Base-by-base conservation (phyloP, 2,329 filamentous ascomycete species). In the Oidium heveae region DNA sequence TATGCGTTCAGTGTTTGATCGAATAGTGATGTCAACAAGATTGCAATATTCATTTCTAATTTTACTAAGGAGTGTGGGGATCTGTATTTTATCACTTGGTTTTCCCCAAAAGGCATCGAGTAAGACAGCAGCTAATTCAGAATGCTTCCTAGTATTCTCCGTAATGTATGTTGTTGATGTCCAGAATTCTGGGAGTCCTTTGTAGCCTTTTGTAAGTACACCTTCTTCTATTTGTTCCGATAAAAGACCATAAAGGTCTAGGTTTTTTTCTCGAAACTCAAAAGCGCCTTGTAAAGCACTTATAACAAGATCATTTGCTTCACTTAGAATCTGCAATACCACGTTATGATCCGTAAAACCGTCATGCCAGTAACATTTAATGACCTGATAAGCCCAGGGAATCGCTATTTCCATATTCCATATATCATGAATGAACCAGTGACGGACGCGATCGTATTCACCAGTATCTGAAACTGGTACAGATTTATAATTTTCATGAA, bases 361-460 rank as follows among this genome's bases (percentile, higher is more conserved):
- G 53, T 80, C 78, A 55, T 77, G 76, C 61, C 81, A 82, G 56
- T 82, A 71, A 55, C 82, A 76, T 64, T 84, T 85, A 65, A 89
- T 80, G 15, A 80, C 79, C 64, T 84, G 80, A 61, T 79, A 84
- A 9, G 83, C 79, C 82, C 84, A 91, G 0, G 84, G 82, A 51
- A 93, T 73, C 46, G 91, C 78, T 55, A 84, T 72, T 55, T 87
- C 79, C 59, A 93, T 73, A 32, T 76, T 75, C 66, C 77, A 76
- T 34, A 87, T 72, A 62, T 88, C 84, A 60, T 83, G 75, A 57
- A 87, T 73, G 63, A 95, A 94, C 79, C 85, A 95, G 61, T 86
- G 80, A n/a, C 87, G 77, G 16, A 94, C 79, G 8, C 75, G 72
- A 63, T 94, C 86, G 10, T 81, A 76, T 64, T 91, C 82, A n/a